Evolutionary conservation across 768 basidiomycete species (phyloP), one percentile per base, ranked within the genome.

Genomic region (Clitopilus passeckerianus): DNA sequence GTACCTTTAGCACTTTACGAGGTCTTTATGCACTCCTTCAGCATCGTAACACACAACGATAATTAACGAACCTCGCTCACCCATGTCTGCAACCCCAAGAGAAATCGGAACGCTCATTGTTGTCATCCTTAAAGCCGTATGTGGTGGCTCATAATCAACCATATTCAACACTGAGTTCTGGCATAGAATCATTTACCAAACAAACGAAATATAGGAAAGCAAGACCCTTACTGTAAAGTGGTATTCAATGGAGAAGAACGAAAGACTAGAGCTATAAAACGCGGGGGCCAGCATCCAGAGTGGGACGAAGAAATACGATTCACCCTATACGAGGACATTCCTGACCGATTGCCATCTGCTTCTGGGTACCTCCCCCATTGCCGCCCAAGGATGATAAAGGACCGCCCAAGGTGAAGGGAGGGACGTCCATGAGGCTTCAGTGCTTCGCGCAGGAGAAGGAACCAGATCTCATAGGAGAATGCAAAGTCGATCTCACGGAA

Each of bases 291-390:
- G 71, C 95, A 97, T 72, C 97, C 97, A 5, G 94, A 94, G 74
- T 99, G 97, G 95, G 97, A 99, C 70, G 95, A 97, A 67, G 97
- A 99, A 74, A 79, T 98, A 67, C 88, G 97, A 44, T 98, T 98
- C 73, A 87, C 89, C 23, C 77, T 99, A 50, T 84, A 80, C 63
- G 95, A 98, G 68, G 93, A 93, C 63, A 73, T 77, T 33, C 76
- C 78, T 43, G 75, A 79, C 35, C 74, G 77, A 62, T 74, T 75
- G 56, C 73, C 73, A 8, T 65, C 66, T 53, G 72, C 66, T 23
- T 72, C 79, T 58, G 74, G 78, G 77, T 80, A 10, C 86, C 90
- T 14, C 90, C 91, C 0, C 85, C 83, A 2, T 79, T 80, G 1
- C 90, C 90, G n/a, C 86, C 87, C 6, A 90, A 88, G 70, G 79